Conservation (phyloP, 1,139 yeast genomes). For the Hanseniaspora gamundiae region DNA sequence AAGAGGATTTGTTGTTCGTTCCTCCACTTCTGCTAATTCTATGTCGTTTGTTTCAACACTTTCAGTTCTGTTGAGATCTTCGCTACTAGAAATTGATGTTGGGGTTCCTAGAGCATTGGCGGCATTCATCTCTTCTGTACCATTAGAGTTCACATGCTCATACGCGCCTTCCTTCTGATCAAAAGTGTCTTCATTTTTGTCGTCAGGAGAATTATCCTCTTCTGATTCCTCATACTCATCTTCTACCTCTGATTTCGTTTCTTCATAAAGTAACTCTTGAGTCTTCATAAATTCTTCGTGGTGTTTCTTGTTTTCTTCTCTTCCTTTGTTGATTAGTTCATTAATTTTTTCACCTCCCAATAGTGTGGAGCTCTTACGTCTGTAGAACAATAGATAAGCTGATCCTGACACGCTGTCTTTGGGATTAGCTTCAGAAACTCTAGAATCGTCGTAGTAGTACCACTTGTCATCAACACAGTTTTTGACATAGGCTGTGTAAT, state of each 20-base stretch:
- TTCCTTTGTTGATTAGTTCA: slow-evolving; percentile 23
- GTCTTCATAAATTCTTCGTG: slow-evolving; percentile 12
- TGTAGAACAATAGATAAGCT: slow-evolving; percentile 79
- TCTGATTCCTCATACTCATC: slow-evolving; percentile 12
- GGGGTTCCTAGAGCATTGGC: background rate
- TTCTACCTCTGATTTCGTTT: slow-evolving; percentile 19
- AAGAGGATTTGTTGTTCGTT: background rate
- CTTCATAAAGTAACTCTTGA: slow-evolving; percentile 16
- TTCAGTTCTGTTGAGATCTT: background rate
- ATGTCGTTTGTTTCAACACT: background rate
- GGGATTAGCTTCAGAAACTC: slow-evolving; percentile 54
- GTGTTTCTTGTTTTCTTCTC: slow-evolving; percentile 21
- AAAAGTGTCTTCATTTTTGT: slow-evolving; percentile 5
- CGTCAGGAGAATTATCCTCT: slow-evolving; percentile 7
- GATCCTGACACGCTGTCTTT: slow-evolving; percentile 59
- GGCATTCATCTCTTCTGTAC: no score
- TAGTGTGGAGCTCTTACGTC: slow-evolving; percentile 33
- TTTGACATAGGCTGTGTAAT: slow-evolving; percentile 82
- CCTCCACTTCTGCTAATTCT: background rate
- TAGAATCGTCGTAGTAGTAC: slow-evolving; percentile 86
- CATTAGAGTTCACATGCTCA: no score
- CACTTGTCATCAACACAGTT: slow-evolving; percentile 68
- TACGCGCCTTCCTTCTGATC: background rate
- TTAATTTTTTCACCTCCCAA: slow-evolving; percentile 24
- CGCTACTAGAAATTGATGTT: background rate